phyloP scores from a whole-genome alignment of 768 basidiomycete species.

The Rhodotorula toruloides region DNA sequence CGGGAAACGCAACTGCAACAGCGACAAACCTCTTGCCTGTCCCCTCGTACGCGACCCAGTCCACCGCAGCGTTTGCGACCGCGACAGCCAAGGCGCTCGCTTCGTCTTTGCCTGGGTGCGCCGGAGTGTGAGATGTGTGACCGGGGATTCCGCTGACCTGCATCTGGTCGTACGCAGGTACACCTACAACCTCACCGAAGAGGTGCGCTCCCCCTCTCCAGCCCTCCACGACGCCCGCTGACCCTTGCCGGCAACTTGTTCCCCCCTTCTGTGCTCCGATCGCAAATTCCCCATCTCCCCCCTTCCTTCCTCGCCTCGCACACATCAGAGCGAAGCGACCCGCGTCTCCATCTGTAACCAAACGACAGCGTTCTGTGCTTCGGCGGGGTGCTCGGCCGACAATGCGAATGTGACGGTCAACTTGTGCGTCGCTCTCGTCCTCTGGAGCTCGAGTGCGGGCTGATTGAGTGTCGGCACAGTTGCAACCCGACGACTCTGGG shows the following conservation, averaged over 20 bases:
- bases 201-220: conserved; percentile 2
- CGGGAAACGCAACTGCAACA: background rate
- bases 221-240: background rate
- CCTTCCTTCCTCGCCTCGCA: background rate
- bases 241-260: background rate
- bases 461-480: background rate
- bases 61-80: background rate
- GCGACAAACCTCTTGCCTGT: conserved; percentile 7
- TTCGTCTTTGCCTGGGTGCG: background rate
- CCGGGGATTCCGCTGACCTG: background rate
- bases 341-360: conserved; percentile 27
- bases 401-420: conserved; percentile 12
- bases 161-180: conserved; percentile 1
- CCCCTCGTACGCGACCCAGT: conserved; percentile 3
- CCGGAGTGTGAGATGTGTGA: background rate
- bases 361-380: conserved; percentile 15
- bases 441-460: no score
- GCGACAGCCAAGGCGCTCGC: background rate
- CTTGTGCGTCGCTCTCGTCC: conserved; percentile 11
- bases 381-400: background rate
- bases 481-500: conserved; percentile 24
- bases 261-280: background rate
- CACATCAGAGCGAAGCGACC: conserved; percentile 11
- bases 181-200: conserved; percentile 28
- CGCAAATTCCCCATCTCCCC: conserved; percentile 1